These are phyloP conservation scores for Talaromyces sp. DNA, from an alignment of 2,329 filamentous ascomycete species.

Conservation along the genomic window DNA sequence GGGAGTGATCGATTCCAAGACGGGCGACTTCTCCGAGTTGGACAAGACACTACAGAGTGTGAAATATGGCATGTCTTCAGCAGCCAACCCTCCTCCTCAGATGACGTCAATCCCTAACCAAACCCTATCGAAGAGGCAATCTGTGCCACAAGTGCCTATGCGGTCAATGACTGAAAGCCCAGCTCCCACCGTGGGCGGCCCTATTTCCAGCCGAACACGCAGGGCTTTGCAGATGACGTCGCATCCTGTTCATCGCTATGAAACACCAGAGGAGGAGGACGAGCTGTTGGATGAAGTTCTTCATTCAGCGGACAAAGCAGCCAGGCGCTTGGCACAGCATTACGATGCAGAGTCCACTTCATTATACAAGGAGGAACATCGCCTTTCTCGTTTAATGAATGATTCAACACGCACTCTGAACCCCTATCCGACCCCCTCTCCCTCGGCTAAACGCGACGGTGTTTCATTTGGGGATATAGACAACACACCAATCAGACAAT, in stretches of 20 bases:
- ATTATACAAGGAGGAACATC: constrained; percentile 46
- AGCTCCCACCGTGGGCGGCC: constrained; percentile 32
- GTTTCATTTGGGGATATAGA: constrained; percentile 63
- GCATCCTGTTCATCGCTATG: constrained; percentile 77
- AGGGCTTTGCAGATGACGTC: constrained; percentile 65
- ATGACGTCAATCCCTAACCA: constrained; percentile 28
- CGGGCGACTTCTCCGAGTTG: constrained; percentile 53
- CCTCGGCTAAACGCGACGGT: constrained; percentile 77
- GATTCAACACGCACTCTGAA: constrained; percentile 33
- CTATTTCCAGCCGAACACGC: constrained; percentile 73
- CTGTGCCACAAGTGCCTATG: constrained; percentile 33
- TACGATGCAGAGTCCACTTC: constrained; percentile 37
- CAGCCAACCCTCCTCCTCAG: constrained; percentile 34
- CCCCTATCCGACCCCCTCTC: constrained; percentile 65
- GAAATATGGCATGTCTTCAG: constrained; percentile 52
- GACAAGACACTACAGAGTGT: constrained; percentile 59
- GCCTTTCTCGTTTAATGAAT: constrained; percentile 23
- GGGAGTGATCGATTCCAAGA: constrained; percentile 42
- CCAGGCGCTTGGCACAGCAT: constrained; percentile 60
- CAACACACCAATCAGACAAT: constrained; percentile 54
- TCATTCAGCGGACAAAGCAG: constrained; percentile 68
- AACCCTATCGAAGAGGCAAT: constrained; percentile 32
- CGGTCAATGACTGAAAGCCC: constrained; percentile 27
- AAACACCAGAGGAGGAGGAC: constrained; percentile 93
- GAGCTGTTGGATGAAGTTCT: constrained; percentile 89